Percentiles rank a stretch among this genome's conserved stretches.
phyloP scores from a whole-genome alignment of 2,329 filamentous ascomycete genomes.

The Camptophora hylomeconis region DNA sequence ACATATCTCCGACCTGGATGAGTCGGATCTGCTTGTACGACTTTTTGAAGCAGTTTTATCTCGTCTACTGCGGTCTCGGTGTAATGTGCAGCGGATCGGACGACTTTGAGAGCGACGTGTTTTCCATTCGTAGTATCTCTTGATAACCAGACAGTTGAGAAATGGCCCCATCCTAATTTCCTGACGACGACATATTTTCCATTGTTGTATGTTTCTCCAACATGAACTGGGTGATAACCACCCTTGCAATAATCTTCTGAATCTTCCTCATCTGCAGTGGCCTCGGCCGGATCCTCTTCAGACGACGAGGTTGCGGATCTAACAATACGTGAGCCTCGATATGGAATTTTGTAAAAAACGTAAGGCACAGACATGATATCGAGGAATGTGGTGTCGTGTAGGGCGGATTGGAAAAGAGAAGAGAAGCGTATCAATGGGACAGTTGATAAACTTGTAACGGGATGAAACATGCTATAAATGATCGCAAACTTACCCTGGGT shows the following conservation, averaged over 20 bases:
- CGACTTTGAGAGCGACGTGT: slow-evolving; percentile 95
- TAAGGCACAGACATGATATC: slow-evolving; percentile 26
- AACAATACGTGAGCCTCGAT: slow-evolving; percentile 45
- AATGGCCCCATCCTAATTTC: slow-evolving; percentile 96
- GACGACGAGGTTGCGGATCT: slow-evolving; percentile 64
- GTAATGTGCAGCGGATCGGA: slow-evolving; percentile 94
- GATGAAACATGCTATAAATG: no score
- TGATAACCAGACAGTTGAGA: slow-evolving; percentile 86
- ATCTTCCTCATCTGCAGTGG: slow-evolving; percentile 95
- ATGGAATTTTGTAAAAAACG: slow-evolving; percentile 29
- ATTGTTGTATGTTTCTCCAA: slow-evolving; percentile 96
- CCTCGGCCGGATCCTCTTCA: slow-evolving; percentile 67
- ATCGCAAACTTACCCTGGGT: slow-evolving; percentile 16
- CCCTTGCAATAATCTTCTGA: slow-evolving; percentile 99
- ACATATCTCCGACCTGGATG: slow-evolving; percentile 92
- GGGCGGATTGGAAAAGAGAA: slow-evolving; percentile 2
- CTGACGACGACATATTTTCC: slow-evolving; percentile 91
- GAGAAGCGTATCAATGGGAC: no score
- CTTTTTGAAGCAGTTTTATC: slow-evolving; percentile 94
- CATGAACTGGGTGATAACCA: slow-evolving; percentile 87
- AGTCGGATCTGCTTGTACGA: slow-evolving; percentile 86
- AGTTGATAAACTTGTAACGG: no score
- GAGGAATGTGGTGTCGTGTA: slow-evolving; percentile 12
- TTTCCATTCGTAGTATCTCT: slow-evolving; percentile 78
- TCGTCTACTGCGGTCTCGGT: slow-evolving; percentile 98